Percentiles rank a stretch among this genome's conserved stretches.
Conservation (phyloP, 1,284 basidiomycete species). For the Cryptococcus sp. region DNA sequence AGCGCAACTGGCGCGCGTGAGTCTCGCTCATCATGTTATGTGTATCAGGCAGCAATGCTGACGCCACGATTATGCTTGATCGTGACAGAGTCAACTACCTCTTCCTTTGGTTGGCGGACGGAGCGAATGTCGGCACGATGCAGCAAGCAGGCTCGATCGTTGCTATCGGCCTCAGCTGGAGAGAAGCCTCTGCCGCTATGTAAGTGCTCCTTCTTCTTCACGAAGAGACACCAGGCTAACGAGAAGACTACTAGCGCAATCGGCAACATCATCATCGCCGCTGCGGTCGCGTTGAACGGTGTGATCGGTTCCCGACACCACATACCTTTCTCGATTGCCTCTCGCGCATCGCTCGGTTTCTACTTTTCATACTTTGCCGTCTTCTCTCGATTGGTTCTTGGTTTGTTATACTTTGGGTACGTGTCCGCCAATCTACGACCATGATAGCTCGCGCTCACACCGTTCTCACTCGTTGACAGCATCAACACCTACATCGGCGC, state of each 20-base stretch:
- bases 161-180: constrained; percentile 43
- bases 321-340: constrained; percentile 70
- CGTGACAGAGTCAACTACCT: constrained; percentile 40
- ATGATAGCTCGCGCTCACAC: neutral
- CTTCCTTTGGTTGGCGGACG: constrained; percentile 44
- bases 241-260: constrained; percentile 30
- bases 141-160: constrained; percentile 41
- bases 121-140: constrained; percentile 46
- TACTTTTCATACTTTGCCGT: constrained; percentile 62
- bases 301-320: constrained; percentile 71
- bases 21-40: constrained; percentile 8
- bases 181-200: constrained; percentile 41
- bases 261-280: constrained; percentile 46
- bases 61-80: neutral
- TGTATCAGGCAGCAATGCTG: neutral
- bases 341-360: constrained; percentile 76
- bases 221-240: constrained; percentile 1
- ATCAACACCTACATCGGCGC: constrained; percentile 60
- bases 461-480: constrained; percentile 41
- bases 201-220: constrained; percentile 13
- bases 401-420: constrained; percentile 70
- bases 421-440: constrained; percentile 4
- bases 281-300: constrained; percentile 58
- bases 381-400: constrained; percentile 68
- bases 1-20: constrained; percentile 45